Evolutionary conservation across 2,329 filamentous ascomycete genomes (phyloP).

Genomic region (Penicillium janthinellum): DNA sequence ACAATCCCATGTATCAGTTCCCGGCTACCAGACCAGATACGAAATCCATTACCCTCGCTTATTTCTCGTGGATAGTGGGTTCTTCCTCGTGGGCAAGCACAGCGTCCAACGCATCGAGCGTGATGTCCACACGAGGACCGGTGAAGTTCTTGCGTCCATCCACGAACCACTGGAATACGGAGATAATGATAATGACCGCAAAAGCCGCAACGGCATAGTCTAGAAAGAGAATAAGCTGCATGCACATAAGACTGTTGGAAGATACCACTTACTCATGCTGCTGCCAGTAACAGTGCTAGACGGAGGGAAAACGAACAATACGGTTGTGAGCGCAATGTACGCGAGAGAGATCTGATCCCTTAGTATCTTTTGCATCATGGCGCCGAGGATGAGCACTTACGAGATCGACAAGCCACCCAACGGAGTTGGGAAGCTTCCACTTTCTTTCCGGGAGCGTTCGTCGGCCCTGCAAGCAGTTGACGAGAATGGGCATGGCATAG

Average conservation of each 20-base stretch:
- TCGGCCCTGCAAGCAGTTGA: slow-evolving; percentile 68
- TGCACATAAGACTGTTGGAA: background rate
- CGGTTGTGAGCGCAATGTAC: slow-evolving; percentile 69
- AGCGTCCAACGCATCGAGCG: slow-evolving; percentile 18
- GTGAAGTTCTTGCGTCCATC: slow-evolving; percentile 63
- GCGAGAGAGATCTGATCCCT: slow-evolving; percentile 53
- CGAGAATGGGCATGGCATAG: slow-evolving; percentile 71
- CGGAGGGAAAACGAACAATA: slow-evolving; percentile 74
- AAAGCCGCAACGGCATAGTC: slow-evolving; percentile 55
- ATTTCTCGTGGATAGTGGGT: slow-evolving; percentile 12
- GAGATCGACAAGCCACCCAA: slow-evolving; percentile 63
- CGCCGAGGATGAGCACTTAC: slow-evolving; percentile 33
- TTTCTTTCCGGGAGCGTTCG: slow-evolving; percentile 62
- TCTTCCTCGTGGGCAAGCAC: slow-evolving; percentile 5
- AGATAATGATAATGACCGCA: slow-evolving; percentile 59
- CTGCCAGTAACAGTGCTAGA: slow-evolving; percentile 62
- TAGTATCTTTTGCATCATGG: background rate
- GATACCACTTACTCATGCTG: slow-evolving; percentile 64
- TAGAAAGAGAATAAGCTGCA: slow-evolving; percentile 5
- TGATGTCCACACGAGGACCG: slow-evolving; percentile 51
- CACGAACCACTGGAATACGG: slow-evolving; percentile 60
- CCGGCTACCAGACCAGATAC: background rate
- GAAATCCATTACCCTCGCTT: background rate
- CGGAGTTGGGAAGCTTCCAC: slow-evolving; percentile 56
- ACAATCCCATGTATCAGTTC: background rate